phyloP scores from a whole-genome alignment of 768 basidiomycete species.

The Rhodotorula kratochvilovae region DNA sequence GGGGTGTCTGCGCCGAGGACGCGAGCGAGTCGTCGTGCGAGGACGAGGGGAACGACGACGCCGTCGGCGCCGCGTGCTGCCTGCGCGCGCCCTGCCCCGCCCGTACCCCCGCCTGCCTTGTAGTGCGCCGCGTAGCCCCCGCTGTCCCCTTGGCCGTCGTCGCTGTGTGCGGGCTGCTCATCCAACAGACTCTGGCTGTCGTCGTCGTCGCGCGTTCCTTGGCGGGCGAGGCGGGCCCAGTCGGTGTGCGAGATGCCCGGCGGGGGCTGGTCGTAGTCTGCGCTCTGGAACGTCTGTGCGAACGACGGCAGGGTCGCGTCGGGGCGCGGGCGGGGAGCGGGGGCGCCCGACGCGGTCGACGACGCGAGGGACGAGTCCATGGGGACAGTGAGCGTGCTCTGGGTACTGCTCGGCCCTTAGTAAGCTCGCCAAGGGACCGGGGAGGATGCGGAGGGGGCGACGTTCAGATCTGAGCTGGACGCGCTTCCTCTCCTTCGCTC shows the following conservation, averaged over 20 bases:
- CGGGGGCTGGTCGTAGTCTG: conserved; percentile 25
- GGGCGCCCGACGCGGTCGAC: background rate
- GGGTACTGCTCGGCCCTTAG: too few relatives aligned
- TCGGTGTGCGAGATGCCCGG: conserved; percentile 3
- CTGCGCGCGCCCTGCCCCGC: background rate
- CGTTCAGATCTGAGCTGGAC: too few relatives aligned
- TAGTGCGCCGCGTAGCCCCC: background rate
- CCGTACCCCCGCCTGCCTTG: background rate
- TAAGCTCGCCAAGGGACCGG: too few relatives aligned
- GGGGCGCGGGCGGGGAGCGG: background rate
- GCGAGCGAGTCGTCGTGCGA: background rate
- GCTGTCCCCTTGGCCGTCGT: background rate
- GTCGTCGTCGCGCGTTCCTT: background rate
- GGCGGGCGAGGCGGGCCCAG: conserved; percentile 14
- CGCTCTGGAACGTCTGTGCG: conserved; percentile 10
- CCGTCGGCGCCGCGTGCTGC: background rate
- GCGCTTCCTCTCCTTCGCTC: background rate
- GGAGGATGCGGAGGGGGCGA: too few relatives aligned
- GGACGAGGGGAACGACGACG: background rate
- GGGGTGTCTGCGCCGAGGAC: background rate
- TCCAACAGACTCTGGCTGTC: background rate
- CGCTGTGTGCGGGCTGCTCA: background rate
- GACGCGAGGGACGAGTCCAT: background rate
- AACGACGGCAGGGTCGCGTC: conserved; percentile 12
- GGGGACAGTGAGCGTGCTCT: background rate